A percentile compares a stretch with the other conserved stretches of the same genome.
Conservation (phyloP, 768 basidiomycete genomes). For the Tephrocybe sp. region DNA sequence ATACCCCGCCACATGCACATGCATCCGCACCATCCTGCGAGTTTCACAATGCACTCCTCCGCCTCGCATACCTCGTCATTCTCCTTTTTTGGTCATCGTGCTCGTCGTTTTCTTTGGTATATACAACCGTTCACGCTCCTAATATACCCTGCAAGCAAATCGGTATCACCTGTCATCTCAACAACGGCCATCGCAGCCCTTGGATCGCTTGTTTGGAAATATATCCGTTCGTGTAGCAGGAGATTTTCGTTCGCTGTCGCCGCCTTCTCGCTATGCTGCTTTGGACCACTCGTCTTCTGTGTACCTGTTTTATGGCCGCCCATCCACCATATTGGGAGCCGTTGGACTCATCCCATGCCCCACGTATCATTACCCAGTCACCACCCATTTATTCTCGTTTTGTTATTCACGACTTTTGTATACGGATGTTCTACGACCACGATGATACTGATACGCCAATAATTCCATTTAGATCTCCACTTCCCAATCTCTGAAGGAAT, state of each 20-base stretch:
- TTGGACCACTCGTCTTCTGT: conserved; percentile 9
- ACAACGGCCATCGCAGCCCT: neutral
- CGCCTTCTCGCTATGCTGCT: conserved; percentile 9
- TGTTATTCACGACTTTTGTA: conserved; percentile 11
- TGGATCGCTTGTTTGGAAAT: conserved; percentile 9
- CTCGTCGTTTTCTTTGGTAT: conserved; percentile 20
- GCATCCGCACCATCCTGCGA: conserved; percentile 1
- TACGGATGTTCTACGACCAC: conserved; percentile 18
- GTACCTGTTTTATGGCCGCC: conserved; percentile 2
- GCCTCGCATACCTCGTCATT: conserved; percentile 6
- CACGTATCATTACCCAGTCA: conserved; percentile 13
- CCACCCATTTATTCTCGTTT: conserved; percentile 9
- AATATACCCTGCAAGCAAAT: conserved; percentile 29
- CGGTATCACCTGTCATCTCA: conserved; percentile 16
- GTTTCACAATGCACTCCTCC: neutral
- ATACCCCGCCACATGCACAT: conserved; percentile 12
- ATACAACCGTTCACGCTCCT: conserved; percentile 18
- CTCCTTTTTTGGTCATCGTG: conserved; percentile 16
- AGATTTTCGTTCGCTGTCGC: neutral
- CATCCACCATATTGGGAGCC: conserved; percentile 4
- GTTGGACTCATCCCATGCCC: conserved; percentile 8
- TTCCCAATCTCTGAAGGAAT: neutral
- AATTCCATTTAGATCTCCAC: conserved; percentile 15
- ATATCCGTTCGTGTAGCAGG: conserved; percentile 7
- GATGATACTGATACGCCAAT: conserved; percentile 16